Evolutionary conservation across 2,329 filamentous ascomycete species (phyloP).

Genomic region (Fusarium nelsonii): DNA sequence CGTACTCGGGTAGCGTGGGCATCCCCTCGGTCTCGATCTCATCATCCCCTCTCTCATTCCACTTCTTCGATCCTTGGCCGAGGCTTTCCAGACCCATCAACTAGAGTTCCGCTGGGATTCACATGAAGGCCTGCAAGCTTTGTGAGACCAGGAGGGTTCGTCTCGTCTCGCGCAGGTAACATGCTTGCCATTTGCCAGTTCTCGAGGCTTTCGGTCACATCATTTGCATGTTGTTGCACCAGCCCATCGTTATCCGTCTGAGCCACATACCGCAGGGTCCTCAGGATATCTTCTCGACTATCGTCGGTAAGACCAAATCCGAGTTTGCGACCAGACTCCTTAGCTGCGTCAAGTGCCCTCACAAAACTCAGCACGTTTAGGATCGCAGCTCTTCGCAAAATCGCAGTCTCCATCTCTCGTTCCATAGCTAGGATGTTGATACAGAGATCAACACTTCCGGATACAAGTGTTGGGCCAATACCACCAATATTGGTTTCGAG

Average conservation of each 20-base stretch:
- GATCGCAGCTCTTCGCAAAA: slow-evolving; percentile 75
- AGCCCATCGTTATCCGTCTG: slow-evolving; percentile 76
- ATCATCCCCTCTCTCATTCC: slow-evolving; percentile 58
- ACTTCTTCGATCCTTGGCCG: slow-evolving; percentile 70
- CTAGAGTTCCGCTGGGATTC: slow-evolving; percentile 47
- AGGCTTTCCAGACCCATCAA: slow-evolving; percentile 45
- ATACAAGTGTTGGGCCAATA: slow-evolving; percentile 64
- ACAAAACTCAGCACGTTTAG: slow-evolving; percentile 73
- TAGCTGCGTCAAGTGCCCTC: slow-evolving; percentile 67
- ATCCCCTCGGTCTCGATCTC: slow-evolving; percentile 20
- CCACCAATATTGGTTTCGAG: slow-evolving; percentile 72
- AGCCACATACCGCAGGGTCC: slow-evolving; percentile 72
- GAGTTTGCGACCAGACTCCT: slow-evolving; percentile 59
- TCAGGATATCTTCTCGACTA: slow-evolving; percentile 71
- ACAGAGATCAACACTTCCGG: slow-evolving; percentile 71
- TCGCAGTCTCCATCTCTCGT: slow-evolving; percentile 68
- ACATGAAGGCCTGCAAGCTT: slow-evolving; percentile 57
- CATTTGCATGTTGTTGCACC: slow-evolving; percentile 74
- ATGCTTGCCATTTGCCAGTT: slow-evolving; percentile 69
- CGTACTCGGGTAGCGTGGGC: slow-evolving; percentile 31
- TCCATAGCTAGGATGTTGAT: slow-evolving; percentile 74
- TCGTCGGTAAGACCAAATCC: slow-evolving; percentile 67
- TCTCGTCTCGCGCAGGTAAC: slow-evolving; percentile 53
- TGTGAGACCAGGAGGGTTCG: slow-evolving; percentile 45
- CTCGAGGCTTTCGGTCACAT: slow-evolving; percentile 75